Percentiles rank a stretch among this genome's conserved stretches.
phyloP scores from a whole-genome alignment of 345 rosid genomes.

The Erucastrum elatum region DNA sequence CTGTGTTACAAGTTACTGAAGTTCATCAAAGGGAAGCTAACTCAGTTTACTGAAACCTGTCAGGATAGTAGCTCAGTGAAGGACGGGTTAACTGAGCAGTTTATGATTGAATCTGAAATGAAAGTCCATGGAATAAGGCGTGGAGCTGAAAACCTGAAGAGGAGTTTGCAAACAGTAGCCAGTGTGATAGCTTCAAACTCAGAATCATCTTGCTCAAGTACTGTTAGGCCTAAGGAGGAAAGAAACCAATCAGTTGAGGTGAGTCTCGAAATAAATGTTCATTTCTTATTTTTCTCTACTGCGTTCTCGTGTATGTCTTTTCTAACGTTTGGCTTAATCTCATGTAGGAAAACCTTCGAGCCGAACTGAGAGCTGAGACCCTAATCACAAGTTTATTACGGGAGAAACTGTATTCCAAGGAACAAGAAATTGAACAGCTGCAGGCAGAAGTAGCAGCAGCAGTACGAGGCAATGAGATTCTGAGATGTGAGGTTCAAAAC shows the following conservation, averaged over 20 bases:
- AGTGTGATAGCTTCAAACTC: conserved; percentile 46
- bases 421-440: conserved; percentile 78
- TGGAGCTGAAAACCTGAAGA: conserved; percentile 64
- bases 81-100: conserved; percentile 62
- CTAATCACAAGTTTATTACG: conserved; percentile 67
- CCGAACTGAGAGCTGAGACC: conserved; percentile 73
- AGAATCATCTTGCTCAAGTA: conserved; percentile 32
- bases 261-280: conserved; percentile 28
- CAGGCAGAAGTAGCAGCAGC: conserved; percentile 85
- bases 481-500: conserved; percentile 67
- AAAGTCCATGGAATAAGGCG: conserved; percentile 71
- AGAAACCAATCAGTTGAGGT: conserved; percentile 61
- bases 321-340: conserved; percentile 28
- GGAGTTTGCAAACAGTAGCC: conserved; percentile 71
- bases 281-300: background rate
- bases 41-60: conserved; percentile 50
- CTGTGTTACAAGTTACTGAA: conserved; percentile 66
- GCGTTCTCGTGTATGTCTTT: background rate
- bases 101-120: conserved; percentile 69
- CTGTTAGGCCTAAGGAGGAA: conserved; percentile 35
- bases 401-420: conserved; percentile 86
- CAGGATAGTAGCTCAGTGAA: conserved; percentile 39
- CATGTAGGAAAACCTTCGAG: conserved; percentile 54
- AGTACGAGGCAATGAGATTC: conserved; percentile 77
- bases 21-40: conserved; percentile 54